Percentiles rank a stretch among this genome's conserved stretches.
Evolutionary conservation across 2,329 filamentous ascomycete species (phyloP).

Genomic region (Calonectria pseudoturangicola): DNA sequence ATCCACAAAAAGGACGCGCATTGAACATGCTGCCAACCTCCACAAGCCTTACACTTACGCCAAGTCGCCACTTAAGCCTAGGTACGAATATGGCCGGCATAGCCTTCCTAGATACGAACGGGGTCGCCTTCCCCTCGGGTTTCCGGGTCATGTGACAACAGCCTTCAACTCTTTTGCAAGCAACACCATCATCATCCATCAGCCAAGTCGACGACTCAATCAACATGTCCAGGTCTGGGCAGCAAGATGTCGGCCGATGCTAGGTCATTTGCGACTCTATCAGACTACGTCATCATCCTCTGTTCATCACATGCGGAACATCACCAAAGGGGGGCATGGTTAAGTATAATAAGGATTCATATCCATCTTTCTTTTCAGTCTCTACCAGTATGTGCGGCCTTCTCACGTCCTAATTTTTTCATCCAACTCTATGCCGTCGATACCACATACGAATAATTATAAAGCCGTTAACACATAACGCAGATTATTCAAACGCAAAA

Average conservation of each 20-base stretch:
- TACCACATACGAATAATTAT: constrained; percentile 50
- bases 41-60: neutral
- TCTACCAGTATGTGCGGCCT: constrained; percentile 46
- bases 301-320: neutral
- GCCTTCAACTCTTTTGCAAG: neutral
- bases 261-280: neutral
- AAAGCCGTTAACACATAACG: constrained; percentile 54
- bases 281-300: neutral
- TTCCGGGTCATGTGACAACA: constrained; percentile 25
- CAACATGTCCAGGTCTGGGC: too few relatives aligned
- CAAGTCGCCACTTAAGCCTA: neutral
- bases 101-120: neutral
- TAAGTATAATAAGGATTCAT: constrained; percentile 24
- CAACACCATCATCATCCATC: neutral
- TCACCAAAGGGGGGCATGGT: neutral
- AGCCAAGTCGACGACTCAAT: neutral
- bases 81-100: constrained; percentile 13
- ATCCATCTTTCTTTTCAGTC: constrained; percentile 44
- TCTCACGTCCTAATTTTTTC: constrained; percentile 47
- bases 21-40: neutral
- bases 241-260: too few relatives aligned
- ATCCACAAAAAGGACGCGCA: neutral
- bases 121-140: neutral
- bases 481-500: constrained; percentile 52
- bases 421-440: constrained; percentile 48